Base-by-base conservation (phyloP, 805 yeast genomes). In the Lachancea kluyveri region DNA sequence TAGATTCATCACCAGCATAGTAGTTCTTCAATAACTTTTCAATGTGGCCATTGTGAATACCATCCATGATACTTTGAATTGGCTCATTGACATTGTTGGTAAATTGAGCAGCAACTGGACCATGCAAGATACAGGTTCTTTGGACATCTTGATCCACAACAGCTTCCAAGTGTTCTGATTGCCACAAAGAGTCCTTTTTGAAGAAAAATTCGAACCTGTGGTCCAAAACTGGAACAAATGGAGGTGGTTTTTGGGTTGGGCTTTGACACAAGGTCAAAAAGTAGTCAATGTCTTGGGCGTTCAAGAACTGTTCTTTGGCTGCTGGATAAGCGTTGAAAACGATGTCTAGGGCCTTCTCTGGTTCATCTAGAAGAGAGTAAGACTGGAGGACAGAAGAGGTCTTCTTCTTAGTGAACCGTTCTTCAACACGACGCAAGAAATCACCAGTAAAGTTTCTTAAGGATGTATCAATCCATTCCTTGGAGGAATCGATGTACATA, bases 111-210 rank as follows among this genome's bases (percentile, higher is more conserved):
- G 99, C 95, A 46, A 92, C 97, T 31, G 99, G 99, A 50, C 98
- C 97, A 52, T 87, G 96, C 53, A 92, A 73, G 47, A 92, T 87
- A 82, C 98, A 94, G n/a, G 96, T 90, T 72, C 98, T 82, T 64
- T 88, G 88, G 41, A 92, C 97, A 59, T 92, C 99, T 52, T 82
- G 86, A 46, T 73, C 97, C 45, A 85, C 88, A 56, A 92, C 97
- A 39, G 96, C 84, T 59, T 87, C 96, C 57, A 92, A 74, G 59
- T 85, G 90, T 70, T 92, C 97, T 15, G 95, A 83, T 72, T 92
- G 99, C 98, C 98, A 92, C 60, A 92, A 72, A 18, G 97, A 90
- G 64, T 92, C 99, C 69, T 92, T 92, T 77, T 92, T 92, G 77
- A 92, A 92, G 74, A 83, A 92, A 56, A 80, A 78, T 63, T 92